A percentile compares a stretch with the other conserved stretches of the same genome.
These are phyloP conservation scores for Xylaria castorea DNA, from an alignment of 495 filamentous ascomycete genomes.

Conservation along the genomic window DNA sequence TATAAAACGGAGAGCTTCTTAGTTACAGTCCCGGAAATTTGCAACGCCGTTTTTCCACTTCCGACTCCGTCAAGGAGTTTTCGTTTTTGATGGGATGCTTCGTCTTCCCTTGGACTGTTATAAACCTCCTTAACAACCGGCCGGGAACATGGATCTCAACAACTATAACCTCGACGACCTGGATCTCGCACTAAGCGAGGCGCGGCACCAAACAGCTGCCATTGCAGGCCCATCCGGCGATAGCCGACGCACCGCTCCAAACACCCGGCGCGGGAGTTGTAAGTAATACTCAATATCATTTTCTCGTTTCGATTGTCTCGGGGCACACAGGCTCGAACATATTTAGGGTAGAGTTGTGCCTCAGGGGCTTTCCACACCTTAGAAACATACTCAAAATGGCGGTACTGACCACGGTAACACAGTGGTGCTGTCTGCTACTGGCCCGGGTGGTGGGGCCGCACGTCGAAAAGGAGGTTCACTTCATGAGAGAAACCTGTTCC, in stretches of 20 bases:
- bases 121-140: slow-evolving; percentile 10
- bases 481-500: slow-evolving; percentile 33
- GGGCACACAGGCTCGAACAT: neutral
- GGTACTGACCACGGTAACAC: neutral
- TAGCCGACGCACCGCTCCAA: slow-evolving; percentile 37
- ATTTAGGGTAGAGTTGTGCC: neutral
- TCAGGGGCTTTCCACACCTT: neutral
- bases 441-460: neutral
- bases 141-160: slow-evolving; percentile 18
- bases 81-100: slow-evolving; percentile 11
- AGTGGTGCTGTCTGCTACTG: slow-evolving; percentile 26
- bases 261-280: slow-evolving; percentile 37
- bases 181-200: slow-evolving; percentile 36
- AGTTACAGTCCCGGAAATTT: neutral
- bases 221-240: slow-evolving; percentile 29
- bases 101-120: slow-evolving; percentile 22
- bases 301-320: neutral
- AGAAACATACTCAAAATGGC: neutral
- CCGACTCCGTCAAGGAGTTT: slow-evolving; percentile 16
- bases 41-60: slow-evolving; percentile 1
- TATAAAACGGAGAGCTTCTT: neutral
- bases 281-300: neutral
- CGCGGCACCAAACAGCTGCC: slow-evolving; percentile 33
- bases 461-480: slow-evolving; percentile 24
- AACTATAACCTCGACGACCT: slow-evolving; percentile 43